phyloP scores from a whole-genome alignment of 306 rosid species.

The Pyrus communis region DNA sequence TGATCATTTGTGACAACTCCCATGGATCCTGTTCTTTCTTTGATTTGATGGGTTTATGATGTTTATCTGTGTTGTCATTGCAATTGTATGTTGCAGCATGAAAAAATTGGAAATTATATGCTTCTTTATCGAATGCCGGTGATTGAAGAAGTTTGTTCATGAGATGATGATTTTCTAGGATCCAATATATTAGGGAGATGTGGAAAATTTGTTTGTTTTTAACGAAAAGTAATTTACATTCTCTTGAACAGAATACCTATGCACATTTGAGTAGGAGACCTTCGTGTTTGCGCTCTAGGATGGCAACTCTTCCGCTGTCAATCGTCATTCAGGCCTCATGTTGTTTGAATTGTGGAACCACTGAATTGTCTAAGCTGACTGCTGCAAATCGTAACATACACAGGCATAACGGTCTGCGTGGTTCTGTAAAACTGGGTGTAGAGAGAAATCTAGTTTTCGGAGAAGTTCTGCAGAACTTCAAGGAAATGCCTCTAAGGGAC shows the following conservation, averaged over 20 bases:
- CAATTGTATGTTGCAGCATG: background rate
- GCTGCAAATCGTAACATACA: constrained; percentile 14
- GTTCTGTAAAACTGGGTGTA: constrained; percentile 22
- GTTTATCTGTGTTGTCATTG: background rate
- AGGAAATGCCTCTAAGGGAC: constrained; percentile 8
- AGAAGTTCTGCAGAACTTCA: constrained; percentile 13
- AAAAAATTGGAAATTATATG: background rate
- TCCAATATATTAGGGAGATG: background rate
- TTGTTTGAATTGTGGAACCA: constrained; percentile 15
- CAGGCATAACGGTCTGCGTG: constrained; percentile 8
- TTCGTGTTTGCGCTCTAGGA: constrained; percentile 9
- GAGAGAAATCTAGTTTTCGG: constrained; percentile 25
- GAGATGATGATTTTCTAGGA: background rate
- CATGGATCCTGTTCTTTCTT: background rate
- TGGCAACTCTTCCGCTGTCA: constrained; percentile 50
- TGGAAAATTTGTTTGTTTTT: background rate
- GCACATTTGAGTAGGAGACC: constrained; percentile 1
- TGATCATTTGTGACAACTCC: background rate
- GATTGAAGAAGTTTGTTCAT: background rate
- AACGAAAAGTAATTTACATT: background rate
- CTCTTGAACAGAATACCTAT: background rate
- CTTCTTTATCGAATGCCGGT: background rate
- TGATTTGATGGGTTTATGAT: background rate
- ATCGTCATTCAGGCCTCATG: constrained; percentile 21
- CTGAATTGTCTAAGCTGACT: constrained; percentile 19